Conservation (phyloP, 2,329 filamentous ascomycete genomes). For the Monilinia polystroma region DNA sequence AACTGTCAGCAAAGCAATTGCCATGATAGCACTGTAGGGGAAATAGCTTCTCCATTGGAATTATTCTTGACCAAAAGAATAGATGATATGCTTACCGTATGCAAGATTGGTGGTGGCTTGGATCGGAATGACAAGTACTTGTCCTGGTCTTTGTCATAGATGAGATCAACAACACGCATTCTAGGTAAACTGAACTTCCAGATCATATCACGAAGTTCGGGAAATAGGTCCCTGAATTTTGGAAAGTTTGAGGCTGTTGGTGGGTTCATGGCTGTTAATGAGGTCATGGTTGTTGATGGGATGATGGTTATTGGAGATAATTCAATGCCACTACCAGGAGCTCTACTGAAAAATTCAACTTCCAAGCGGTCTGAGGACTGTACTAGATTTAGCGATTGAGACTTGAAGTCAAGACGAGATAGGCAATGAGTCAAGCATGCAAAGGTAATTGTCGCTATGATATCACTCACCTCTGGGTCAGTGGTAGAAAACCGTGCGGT, state of each 20-base stretch:
- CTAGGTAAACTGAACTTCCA: neutral
- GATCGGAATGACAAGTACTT: conserved; percentile 12
- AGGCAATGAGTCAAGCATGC: neutral
- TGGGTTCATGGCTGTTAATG: neutral
- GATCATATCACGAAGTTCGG: neutral
- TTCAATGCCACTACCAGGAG: neutral
- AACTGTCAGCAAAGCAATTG: conserved; percentile 5
- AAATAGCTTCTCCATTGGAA: neutral
- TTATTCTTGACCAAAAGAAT: neutral
- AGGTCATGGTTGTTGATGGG: neutral
- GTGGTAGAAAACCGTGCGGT: neutral
- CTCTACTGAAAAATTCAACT: neutral
- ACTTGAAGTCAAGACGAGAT: neutral
- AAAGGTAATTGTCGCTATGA: neutral
- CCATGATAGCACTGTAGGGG: neutral
- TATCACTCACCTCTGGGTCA: neutral
- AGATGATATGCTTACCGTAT: conserved; percentile 1
- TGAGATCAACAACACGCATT: conserved; percentile 6
- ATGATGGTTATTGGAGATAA: neutral
- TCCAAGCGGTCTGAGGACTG: neutral
- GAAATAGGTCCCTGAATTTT: neutral
- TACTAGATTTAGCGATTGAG: neutral
- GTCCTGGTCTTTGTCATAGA: conserved; percentile 15
- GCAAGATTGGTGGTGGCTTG: neutral
- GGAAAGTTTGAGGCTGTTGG: neutral